Percentiles rank a stretch among this genome's conserved stretches.
Evolutionary conservation across 495 filamentous ascomycete genomes (phyloP).

Genomic region (Aspergillus baeticus): DNA sequence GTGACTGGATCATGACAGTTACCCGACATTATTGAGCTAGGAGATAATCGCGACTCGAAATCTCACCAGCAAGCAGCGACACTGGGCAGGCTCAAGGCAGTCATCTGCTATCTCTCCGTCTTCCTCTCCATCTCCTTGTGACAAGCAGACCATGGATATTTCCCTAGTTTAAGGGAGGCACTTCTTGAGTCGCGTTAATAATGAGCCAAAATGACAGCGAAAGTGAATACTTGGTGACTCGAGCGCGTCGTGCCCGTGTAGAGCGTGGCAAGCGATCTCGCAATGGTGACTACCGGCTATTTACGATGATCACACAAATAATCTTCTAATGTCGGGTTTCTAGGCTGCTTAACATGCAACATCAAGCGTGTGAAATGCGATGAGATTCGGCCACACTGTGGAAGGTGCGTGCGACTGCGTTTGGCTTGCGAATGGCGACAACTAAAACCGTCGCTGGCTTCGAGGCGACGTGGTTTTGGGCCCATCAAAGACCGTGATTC

Average conservation of each 20-base stretch:
- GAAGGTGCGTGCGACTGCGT: constrained; percentile 8
- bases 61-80: too few species aligned
- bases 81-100: too few species aligned
- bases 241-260: constrained; percentile 8
- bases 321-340: too few species aligned
- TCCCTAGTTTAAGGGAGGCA: too few species aligned
- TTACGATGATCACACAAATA: too few species aligned
- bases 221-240: not conserved
- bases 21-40: not conserved
- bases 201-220: not conserved
- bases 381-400: constrained; percentile 14
- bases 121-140: too few species aligned
- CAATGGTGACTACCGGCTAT: not conserved
- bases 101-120: too few species aligned
- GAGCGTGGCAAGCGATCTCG: constrained; percentile 14
- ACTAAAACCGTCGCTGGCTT: constrained; percentile 7
- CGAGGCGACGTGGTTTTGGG: constrained; percentile 14
- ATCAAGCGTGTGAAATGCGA: constrained; percentile 17
- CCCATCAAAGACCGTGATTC: constrained; percentile 14
- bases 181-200: not conserved
- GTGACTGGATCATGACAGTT: too few species aligned
- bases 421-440: constrained; percentile 12
- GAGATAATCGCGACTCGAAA: too few species aligned
- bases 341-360: constrained; percentile 15
- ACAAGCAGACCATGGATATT: too few species aligned